Evolutionary conservation across 2,329 filamentous ascomycete genomes (phyloP), one percentile per base, ranked within the genome.

Genomic region (Aspergillus neoniger): DNA sequence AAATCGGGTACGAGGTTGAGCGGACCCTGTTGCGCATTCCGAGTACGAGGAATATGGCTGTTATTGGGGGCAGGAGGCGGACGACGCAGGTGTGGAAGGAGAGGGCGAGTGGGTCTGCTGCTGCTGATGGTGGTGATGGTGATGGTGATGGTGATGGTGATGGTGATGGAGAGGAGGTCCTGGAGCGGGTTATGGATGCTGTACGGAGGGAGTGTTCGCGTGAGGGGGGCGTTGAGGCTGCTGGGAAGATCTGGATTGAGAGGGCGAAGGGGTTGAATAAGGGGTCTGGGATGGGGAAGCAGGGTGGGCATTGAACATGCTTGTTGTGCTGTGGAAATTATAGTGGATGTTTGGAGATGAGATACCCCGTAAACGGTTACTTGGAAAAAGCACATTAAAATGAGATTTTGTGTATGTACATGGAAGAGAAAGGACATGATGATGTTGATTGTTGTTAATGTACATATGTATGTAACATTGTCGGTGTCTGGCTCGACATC

Each of bases 1-100:
- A 90, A 59, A 86, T 92, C 64, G 91, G 90, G 2, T 96, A 88
- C 82, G 77, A 82, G 5, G 83, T 91, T 0, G 92, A 98, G 76
- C 91, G 85, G 64, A 94, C 96, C 69, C 88, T 95, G 81, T 76
- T 99, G 69, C 83, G 94, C 49, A 98, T 99, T 63, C 95, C 95
- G 0, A 96, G 91, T 74, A 97, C 94, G 41, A 83, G 95, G 63
- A 98, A 98, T 75, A 87, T 88, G 17, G 91, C 88, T 0, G 80
- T 99, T 30, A 73, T 98, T 43, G 93, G 93, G 4, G 83, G 91
- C 32, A 76, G 71, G 47, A 67, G 69, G 53, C 57, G 53, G 30
- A 54, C 66, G 54, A 41, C 61, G 15, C 49, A 62, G 48, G 49
- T 61, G 47, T 64, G 67, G 65, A 61, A 38, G 76, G 77, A 3